Evolutionary conservation across 2,329 filamentous ascomycete species (phyloP).

Genomic region (Aspergillus neotritici): DNA sequence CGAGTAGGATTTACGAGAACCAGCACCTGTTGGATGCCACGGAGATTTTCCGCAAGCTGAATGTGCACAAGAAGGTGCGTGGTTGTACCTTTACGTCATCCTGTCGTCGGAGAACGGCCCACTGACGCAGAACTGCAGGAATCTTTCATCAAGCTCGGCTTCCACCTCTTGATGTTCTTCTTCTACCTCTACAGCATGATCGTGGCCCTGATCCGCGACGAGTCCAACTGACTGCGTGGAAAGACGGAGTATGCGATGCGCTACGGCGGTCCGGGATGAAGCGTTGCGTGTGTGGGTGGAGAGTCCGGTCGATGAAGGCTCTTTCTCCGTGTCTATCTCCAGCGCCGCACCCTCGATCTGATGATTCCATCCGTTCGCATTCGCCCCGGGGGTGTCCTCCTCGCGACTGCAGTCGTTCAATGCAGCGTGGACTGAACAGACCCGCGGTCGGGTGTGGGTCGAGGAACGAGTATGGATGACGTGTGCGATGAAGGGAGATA

Average conservation of each 20-base stretch:
- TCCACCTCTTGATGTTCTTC: slow-evolving; percentile 99
- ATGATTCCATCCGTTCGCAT: no score
- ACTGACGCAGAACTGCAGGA: slow-evolving; percentile 54
- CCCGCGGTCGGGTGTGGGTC: no score
- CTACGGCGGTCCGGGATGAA: slow-evolving; percentile 23
- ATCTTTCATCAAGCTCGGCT: slow-evolving; percentile 97
- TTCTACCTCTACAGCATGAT: slow-evolving; percentile 99
- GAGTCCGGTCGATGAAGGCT: background rate
- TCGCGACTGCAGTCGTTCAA: no score
- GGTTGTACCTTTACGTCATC: slow-evolving; percentile 6
- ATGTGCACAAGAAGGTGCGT: slow-evolving; percentile 92
- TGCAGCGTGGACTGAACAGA: no score
- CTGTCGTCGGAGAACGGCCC: background rate
- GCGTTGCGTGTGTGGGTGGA: slow-evolving; percentile 4
- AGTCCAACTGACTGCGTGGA: slow-evolving; percentile 63
- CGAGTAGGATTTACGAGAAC: slow-evolving; percentile 83
- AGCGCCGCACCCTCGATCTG: no score
- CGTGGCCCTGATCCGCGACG: slow-evolving; percentile 92
- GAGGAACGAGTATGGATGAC: background rate
- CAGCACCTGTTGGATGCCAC: slow-evolving; percentile 95
- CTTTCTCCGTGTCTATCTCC: slow-evolving; percentile 1
- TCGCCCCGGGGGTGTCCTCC: no score
- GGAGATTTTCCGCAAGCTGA: slow-evolving; percentile 98
- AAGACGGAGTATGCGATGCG: slow-evolving; percentile 38
- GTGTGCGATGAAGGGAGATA: background rate